Percentiles rank a stretch among this genome's conserved stretches.
Evolutionary conservation across 73 alveolate species (phyloP).

Genomic region (Paraurostyla sp.): DNA sequence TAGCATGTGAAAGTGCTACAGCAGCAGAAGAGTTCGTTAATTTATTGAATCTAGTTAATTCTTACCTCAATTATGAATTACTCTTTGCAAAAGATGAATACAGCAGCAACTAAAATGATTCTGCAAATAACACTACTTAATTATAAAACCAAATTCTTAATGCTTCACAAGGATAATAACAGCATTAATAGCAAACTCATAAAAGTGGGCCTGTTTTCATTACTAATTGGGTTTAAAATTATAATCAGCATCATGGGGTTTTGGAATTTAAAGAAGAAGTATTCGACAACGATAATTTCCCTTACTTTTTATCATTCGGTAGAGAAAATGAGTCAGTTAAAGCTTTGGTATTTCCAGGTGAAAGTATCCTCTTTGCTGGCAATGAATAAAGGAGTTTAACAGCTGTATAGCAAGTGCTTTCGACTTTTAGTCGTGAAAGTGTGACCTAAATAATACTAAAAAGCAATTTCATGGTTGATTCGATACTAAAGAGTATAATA

Average conservation of each 20-base stretch:
- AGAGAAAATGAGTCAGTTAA: conserved; percentile 55
- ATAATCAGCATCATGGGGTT: conserved; percentile 1
- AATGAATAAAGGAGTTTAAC: not conserved
- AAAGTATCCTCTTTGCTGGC: conserved; percentile 36
- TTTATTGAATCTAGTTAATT: conserved; percentile 17
- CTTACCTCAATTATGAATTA: conserved; percentile 30
- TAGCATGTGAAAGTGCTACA: conserved; percentile 54
- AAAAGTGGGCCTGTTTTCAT: conserved; percentile 53
- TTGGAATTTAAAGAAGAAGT: conserved; percentile 35
- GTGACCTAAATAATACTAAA: not conserved
- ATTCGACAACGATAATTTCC: conserved; percentile 52
- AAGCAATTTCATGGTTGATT: conserved; percentile 38
- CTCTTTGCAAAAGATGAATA: conserved; percentile 36
- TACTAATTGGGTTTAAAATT: conserved; percentile 50
- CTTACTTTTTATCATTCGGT: conserved; percentile 44
- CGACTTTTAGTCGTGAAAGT: conserved; percentile 49
- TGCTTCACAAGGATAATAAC: no score
- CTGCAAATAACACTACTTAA: not conserved
- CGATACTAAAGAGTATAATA: not conserved
- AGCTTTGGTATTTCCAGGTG: conserved; percentile 18
- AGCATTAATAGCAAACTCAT: not conserved
- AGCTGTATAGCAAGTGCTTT: conserved; percentile 9
- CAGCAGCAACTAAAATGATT: not conserved
- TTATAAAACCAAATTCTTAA: no score
- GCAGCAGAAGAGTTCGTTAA: conserved; percentile 51